Base-by-base conservation (phyloP, 2,329 filamentous ascomycete genomes). In the Cordyceps cicadae region DNA sequence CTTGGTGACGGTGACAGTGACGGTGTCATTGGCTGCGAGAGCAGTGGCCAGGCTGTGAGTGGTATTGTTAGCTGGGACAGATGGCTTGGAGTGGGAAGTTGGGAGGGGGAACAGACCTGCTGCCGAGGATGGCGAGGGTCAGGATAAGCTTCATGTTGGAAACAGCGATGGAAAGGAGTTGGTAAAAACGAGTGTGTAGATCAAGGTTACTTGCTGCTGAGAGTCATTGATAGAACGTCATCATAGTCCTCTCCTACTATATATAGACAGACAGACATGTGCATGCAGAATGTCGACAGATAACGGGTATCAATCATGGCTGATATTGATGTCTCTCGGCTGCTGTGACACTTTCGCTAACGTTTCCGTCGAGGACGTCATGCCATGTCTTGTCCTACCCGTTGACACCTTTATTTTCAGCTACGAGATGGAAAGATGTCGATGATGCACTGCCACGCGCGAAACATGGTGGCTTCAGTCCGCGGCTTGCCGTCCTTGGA, bases 1-100 rank as follows among this genome's bases (percentile, higher is more conserved):
- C 48, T 64, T 53, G 7, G 65, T 67, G 58, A 66, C 65, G 8
- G 70, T 72, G 21, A 73, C 67, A 9, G 73, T 75, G 7, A 71
- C 62, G 3, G 71, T 70, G 4, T 66, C 62, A 11, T 15, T 14
- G 12, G 66, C 64, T 34, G 71, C 70, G 21, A 24, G 59, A 19
- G 64, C 69, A 19, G 67, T 37, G 39, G 64, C 61, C 7, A 53
- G 24, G 3, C 66, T 66, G 24, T 15, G 7, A 17, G 19, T 26
- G 15, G 26, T 58, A 1, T 21, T 64, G 62, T 67, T 29, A 67
- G 60, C 12, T 56, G 17, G 39, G 9, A 21, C 46, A 48, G 6
- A 55, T 52, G 8, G 34, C 29, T 37, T 5, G 34, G 34, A 14
- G 34, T 11, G 2, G 12, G 3, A 12, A 43, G 29, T 24, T 24